Base-by-base conservation (phyloP, 2,329 filamentous ascomycete species). In the Myriosclerotinia scirpicola region DNA sequence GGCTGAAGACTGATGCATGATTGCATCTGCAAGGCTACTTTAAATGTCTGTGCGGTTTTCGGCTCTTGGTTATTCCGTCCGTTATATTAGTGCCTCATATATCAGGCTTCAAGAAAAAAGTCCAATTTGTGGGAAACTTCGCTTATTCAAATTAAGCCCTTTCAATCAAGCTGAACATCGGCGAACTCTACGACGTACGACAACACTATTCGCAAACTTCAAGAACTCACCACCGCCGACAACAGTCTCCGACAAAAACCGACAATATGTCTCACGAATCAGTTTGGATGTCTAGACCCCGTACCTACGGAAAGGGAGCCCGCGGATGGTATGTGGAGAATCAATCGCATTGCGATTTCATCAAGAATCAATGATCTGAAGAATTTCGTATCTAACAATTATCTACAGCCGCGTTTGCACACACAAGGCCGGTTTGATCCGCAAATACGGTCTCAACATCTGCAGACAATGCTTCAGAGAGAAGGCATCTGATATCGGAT, bases 241-340 rank as follows among this genome's bases (percentile, higher is more conserved):
- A 68, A 68, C 48, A 67, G 64, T 67, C 73, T 61, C 52, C 76
- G 81, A 52, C 64, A 65, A 52, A 65, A 60, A 36, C 36, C 53
- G 64, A 60, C 44, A 89, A 79, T 79, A 91, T 91, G 89, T 89
- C 89, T 83, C 89, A 91, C 93, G 94, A 98, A 87, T 93, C 90
- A 80, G 93, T 98, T 85, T 99, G 94, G 93, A 97, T 96, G 90
- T 97, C 93, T 80, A 93, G 95, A 82, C 95, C 95, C 80, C 91
- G 93, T 83, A 92, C 83, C 82, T 97, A 96, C 88, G 94, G 94
- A 87, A 97, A 97, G 89, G 94, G 94, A 84, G 85, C 91, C 82
- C 91, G 93, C 83, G 82, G 84, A 81, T 97, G 93, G 93, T 97
- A 93, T 81, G 91, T 84, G 55, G 55, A 61, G 34, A 61, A 60